Evolutionary conservation across 1,284 basidiomycete genomes (phyloP).

Genomic region (Tetrapyrgos nigripes): DNA sequence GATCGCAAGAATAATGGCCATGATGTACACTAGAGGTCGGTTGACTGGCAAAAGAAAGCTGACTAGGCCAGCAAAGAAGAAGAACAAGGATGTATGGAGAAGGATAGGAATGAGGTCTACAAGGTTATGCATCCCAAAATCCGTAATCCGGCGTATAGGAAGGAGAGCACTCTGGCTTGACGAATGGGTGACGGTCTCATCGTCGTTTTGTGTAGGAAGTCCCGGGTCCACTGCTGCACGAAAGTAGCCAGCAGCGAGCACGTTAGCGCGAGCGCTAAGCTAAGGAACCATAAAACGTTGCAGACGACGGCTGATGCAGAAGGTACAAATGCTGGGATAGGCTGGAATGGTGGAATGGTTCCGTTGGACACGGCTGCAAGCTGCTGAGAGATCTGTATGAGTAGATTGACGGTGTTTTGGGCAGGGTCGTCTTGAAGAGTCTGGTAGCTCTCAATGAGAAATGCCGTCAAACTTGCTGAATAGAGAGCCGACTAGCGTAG

Average conservation of each 20-base stretch:
- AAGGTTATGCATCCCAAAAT: not conserved
- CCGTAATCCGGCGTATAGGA: not conserved
- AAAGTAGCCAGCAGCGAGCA: not conserved
- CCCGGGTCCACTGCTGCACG: not conserved
- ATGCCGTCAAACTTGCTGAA: too few relatives aligned
- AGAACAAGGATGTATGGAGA: not conserved
- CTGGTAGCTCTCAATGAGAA: too few relatives aligned
- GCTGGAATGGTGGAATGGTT: not conserved
- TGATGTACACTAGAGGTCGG: not conserved
- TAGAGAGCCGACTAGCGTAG: too few relatives aligned
- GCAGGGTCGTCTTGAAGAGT: too few relatives aligned
- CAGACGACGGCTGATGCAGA: not conserved
- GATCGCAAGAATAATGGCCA: not conserved
- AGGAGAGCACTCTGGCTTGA: not conserved
- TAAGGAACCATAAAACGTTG: not conserved
- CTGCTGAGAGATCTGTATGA: not conserved
- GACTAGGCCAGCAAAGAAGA: not conserved
- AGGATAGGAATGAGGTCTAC: not conserved
- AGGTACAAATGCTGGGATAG: not conserved
- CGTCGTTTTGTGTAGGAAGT: not conserved
- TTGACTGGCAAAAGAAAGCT: not conserved
- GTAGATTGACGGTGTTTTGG: too few relatives aligned
- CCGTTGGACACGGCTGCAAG: not conserved
- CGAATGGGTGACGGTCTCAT: not conserved
- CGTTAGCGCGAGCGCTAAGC: not conserved